Percentiles rank a stretch among this genome's conserved stretches.
Evolutionary conservation across 1,139 yeast species (phyloP).

Genomic region (Blastobotrys ciferrii): DNA sequence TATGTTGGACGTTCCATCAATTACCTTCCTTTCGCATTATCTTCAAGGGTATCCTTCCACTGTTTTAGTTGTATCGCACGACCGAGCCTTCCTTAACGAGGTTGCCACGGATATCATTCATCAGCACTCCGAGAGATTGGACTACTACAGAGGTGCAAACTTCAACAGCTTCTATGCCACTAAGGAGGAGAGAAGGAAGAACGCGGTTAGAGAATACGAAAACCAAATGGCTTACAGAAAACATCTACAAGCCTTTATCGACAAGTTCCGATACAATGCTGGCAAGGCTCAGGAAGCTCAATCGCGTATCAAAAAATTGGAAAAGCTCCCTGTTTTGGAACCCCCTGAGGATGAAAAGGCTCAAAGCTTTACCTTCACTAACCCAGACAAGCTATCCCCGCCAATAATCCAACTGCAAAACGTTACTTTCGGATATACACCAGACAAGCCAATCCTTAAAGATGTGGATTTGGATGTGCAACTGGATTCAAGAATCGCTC

Average conservation of each 20-base stretch:
- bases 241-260: slow-evolving; percentile 91
- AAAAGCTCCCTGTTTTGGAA: slow-evolving; percentile 86
- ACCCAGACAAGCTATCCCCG: slow-evolving; percentile 88
- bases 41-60: slow-evolving; percentile 88
- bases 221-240: slow-evolving; percentile 94
- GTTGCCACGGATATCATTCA: slow-evolving; percentile 97
- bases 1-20: slow-evolving; percentile 99
- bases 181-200: slow-evolving; percentile 91
- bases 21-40: slow-evolving; percentile 87
- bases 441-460: slow-evolving; percentile 57
- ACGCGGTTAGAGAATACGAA: slow-evolving; percentile 90
- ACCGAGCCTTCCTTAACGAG: slow-evolving; percentile 92
- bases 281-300: slow-evolving; percentile 98
- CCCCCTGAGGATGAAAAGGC: slow-evolving; percentile 92
- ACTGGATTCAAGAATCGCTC: slow-evolving; percentile 90
- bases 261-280: slow-evolving; percentile 94
- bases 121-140: slow-evolving; percentile 95
- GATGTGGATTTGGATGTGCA: slow-evolving; percentile 88
- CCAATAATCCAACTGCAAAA: slow-evolving; percentile 88
- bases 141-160: slow-evolving; percentile 91
- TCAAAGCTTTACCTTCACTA: slow-evolving; percentile 88
- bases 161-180: slow-evolving; percentile 92
- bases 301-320: slow-evolving; percentile 93
- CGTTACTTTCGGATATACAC: slow-evolving; percentile 81
- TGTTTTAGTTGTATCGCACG: slow-evolving; percentile 94